Base-by-base conservation (phyloP, 2,329 filamentous ascomycete genomes). In the Alternaria arbusti region DNA sequence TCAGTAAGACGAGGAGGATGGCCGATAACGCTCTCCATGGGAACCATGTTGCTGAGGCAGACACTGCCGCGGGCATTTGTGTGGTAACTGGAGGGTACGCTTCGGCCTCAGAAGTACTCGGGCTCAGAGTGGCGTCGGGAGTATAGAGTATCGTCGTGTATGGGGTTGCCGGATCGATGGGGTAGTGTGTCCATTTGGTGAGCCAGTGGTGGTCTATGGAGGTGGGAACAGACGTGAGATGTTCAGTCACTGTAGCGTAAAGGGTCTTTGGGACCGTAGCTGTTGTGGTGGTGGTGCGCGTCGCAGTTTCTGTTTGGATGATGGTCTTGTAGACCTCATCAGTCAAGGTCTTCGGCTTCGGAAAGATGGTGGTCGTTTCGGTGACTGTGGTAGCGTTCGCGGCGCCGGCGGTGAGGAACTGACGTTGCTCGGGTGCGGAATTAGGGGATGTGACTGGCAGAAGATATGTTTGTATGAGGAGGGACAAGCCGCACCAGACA, bases 151-250 rank as follows among this genome's bases (percentile, higher is more conserved):
- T n/a, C 0, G 54, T 58, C 9, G 26, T 22, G n/a, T 30, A 51
- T 36, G 40, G 55, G 17, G 28, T 47, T 15, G 28, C 28, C n/a
- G 23, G 4, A 2, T 55, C 56, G 20, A 58, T 25, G 6, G 56
- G 32, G n/a, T 30, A 50, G 30, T 59, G 56, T 11, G 44, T 45
- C 49, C 50, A 59, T 15, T 54, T 59, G 3, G 60, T 63, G n/a
- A 54, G 17, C 2, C n/a, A 50, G 13, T 36, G n/a, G 17, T 28
- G n/a, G 25, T 62, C 43, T 17, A 23, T 8, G 43, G 20, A 23
- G 10, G 44, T 57, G 3, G 45, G 57, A 6, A 59, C 25, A 13
- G 28, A 59, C 5, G 59, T 62, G 4, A 54, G 8, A 13, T 50
- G 43, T 20, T 54, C 25, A 23, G 54, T 58, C 13, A 62, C 17